Evolutionary conservation across 139 green algal species (phyloP), one percentile per base, ranked within the genome.

Genomic region (Closterium sp.): DNA sequence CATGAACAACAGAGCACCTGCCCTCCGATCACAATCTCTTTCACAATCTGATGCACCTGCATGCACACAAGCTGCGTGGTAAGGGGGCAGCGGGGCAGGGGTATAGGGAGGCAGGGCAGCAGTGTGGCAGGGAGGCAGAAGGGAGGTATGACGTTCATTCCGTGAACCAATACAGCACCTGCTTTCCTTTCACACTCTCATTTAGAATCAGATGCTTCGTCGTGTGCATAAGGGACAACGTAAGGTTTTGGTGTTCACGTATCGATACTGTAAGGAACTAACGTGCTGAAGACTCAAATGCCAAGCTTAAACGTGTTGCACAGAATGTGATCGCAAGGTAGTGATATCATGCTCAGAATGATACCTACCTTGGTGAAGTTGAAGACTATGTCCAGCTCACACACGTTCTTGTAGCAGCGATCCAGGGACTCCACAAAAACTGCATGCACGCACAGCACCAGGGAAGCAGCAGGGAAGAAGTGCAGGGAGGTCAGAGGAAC

Each of bases 361-460:
- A n/a, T n/a, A n/a, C n/a, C n/a, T n/a, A n/a, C 32, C 32, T 38
- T 38, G 32, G 3, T 3, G 3, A 38, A 96, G 91, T 98, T 97
- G 94, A 98, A 98, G 96, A 99, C 98, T 87, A 99, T 97, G 94
- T 99, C 97, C 32, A 38, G 32, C 32, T 38, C 3, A 38, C 2
- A 38, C 32, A 38, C 32, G 32, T 38, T 38, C 32, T 38, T 38
- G 2, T 38, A 38, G 32, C 32, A 38, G 3, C 32, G 3, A 92
- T 98, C 97, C 85, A 98, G 93, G 9, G 97, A 97, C 94, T 98
- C 97, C 88, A 98, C 97, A 90, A 98, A 94, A 11, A 95, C 94
- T 93, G 87, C 87, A 88, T 93, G 32, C 32, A 3, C 2, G 3
- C 3, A 38, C 2, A 38, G 32, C 32, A 2, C 32, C 32, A 7